Base-by-base conservation (phyloP, 2,329 filamentous ascomycete species). In the Aspergillus pseudoviridinutans region DNA sequence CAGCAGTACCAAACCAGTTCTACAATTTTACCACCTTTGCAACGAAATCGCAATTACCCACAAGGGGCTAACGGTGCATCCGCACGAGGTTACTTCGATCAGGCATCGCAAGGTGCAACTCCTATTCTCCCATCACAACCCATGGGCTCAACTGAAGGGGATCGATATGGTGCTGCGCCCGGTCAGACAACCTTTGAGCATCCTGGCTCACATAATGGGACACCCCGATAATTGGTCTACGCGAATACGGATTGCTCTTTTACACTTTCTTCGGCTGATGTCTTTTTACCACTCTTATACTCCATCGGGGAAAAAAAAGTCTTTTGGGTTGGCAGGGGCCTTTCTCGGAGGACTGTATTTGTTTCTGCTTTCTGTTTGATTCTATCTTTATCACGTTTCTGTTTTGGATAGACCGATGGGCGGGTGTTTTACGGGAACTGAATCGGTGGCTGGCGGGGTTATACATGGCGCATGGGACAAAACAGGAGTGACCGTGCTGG, bases 91-190 rank as follows among this genome's bases (percentile, higher is more conserved):
- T 73, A 72, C 51, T 74, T 66, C 54, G 71, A 74, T n/a, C 70
- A 68, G 54, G 58, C 66, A 10, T 68, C 70, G 35, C 70, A 72
- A 32, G 61, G 63, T 51, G 64, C 63, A 24, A 73, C 71, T 25
- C 68, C 72, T 12, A 69, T 74, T 46, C 64, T 74, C 49, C 71
- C 71, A 32, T 74, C 71, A 41, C 71, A 74, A 54, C 62, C 64
- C 14, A 68, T 73, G 57, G 64, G 57, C 55, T 53, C 62, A 20
- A 67, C 64, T 29, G 71, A 73, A 55, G 63, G 64, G 49, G 70
- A 72, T 61, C 70, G 71, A 58, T 73, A 68, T 62, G 65, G 67
- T 58, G 56, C 67, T 35, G 59, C 62, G 47, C 59, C 68, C 50
- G 67, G 64, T 42, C 64, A 67, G 49, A 46, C 64, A 28, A 59